These are phyloP conservation scores for Elaeagnus macrophylla DNA, from an alignment of 306 rosid species.

Conservation along the genomic window DNA sequence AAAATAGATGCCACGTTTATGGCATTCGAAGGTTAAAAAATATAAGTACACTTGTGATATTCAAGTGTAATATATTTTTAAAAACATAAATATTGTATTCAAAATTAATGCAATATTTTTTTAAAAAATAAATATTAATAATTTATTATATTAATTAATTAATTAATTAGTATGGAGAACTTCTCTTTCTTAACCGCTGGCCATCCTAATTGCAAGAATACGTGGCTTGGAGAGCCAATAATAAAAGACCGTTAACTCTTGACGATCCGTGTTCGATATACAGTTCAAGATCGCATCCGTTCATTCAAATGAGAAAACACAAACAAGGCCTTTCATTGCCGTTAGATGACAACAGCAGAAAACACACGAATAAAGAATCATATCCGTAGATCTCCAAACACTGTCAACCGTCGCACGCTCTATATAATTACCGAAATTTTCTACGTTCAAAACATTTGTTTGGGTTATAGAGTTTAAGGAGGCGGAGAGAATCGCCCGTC, in stretches of 20 bases:
- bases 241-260: constrained; percentile 3
- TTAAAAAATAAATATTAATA: too few species aligned
- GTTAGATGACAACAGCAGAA: constrained; percentile 28
- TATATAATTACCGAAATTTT: not conserved
- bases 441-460: accelerated
- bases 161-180: too few species aligned
- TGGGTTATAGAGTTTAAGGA: not conserved
- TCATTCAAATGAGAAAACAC: constrained; percentile 38
- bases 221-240: constrained; percentile 23
- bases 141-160: too few species aligned
- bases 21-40: too few species aligned
- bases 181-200: too few species aligned
- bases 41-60: too few species aligned
- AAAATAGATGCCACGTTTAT: too few species aligned
- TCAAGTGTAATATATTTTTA: too few species aligned
- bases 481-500: not conserved
- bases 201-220: too few species aligned
- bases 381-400: constrained; percentile 22
- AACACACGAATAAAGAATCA: constrained; percentile 37
- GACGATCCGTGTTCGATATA: constrained; percentile 33
- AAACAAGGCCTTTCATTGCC: constrained; percentile 12
- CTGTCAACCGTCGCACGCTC: constrained; percentile 8
- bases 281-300: constrained; percentile 25
- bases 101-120: too few species aligned
- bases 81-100: too few species aligned